Evolutionary conservation across 495 filamentous ascomycete genomes (phyloP).

Genomic region (Cryomyces minteri): DNA sequence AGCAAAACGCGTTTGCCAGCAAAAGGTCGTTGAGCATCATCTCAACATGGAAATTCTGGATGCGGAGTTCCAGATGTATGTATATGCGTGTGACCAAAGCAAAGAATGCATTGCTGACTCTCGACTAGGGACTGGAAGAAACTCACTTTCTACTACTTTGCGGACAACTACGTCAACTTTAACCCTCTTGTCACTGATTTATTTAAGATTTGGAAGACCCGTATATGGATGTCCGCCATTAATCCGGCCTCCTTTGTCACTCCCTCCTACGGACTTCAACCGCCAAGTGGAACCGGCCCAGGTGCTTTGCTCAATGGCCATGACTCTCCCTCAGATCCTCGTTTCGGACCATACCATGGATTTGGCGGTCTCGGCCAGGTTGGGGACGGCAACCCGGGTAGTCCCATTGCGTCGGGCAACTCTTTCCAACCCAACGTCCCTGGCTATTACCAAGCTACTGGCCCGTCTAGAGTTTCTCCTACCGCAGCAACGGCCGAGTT

Average conservation of each 20-base stretch:
- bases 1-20: slow-evolving; percentile 86
- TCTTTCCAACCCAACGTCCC: too few relatives aligned
- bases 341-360: too few relatives aligned
- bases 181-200: slow-evolving; percentile 92
- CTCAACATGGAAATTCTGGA: slow-evolving; percentile 97
- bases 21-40: slow-evolving; percentile 86
- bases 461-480: too few relatives aligned
- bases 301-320: too few relatives aligned
- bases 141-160: slow-evolving; percentile 96
- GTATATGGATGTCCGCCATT: slow-evolving; percentile 99
- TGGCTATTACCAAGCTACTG: too few relatives aligned
- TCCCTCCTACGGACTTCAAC: slow-evolving; percentile 10
- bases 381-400: too few relatives aligned
- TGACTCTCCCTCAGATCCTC: too few relatives aligned
- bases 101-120: background rate
- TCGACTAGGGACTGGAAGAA: slow-evolving; percentile 86
- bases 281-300: too few relatives aligned
- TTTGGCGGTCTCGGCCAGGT: too few relatives aligned
- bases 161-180: slow-evolving; percentile 96
- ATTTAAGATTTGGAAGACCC: slow-evolving; percentile 97
- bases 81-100: background rate
- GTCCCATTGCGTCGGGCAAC: too few relatives aligned
- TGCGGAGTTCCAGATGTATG: slow-evolving; percentile 98
- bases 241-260: slow-evolving; percentile 96
- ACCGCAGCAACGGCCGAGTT: too few relatives aligned